phyloP scores from a whole-genome alignment of 371 early-diverging fungal genomes.

The Mucor piriformis region DNA sequence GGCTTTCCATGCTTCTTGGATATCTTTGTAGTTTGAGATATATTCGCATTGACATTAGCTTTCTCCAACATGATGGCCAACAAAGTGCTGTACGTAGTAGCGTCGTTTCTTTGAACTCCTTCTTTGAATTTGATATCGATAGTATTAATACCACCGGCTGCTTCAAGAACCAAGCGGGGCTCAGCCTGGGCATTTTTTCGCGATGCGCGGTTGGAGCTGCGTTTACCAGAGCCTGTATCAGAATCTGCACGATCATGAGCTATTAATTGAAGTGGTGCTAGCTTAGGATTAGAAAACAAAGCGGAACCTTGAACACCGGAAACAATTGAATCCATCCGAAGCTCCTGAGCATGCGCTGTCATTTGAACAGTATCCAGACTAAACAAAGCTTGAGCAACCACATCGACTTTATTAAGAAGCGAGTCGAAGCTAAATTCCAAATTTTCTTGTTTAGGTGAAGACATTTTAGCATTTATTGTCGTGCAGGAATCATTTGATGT shows the following conservation, averaged over 20 bases:
- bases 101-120: constrained; percentile 5
- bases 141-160: constrained; percentile 43
- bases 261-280: constrained; percentile 32
- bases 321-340: constrained; percentile 40
- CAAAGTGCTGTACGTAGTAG: constrained; percentile 11
- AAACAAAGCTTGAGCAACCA: constrained; percentile 46
- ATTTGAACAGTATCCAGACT: constrained; percentile 42
- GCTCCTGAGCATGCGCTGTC: constrained; percentile 51
- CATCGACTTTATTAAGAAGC: constrained; percentile 38
- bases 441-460: not conserved
- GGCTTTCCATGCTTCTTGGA: constrained; percentile 31
- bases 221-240: constrained; percentile 50
- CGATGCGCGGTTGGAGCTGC: constrained; percentile 41
- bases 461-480: not conserved
- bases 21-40: constrained; percentile 31
- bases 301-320: constrained; percentile 44
- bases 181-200: constrained; percentile 21
- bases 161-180: constrained; percentile 46
- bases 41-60: constrained; percentile 45
- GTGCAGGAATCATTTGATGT: not conserved
- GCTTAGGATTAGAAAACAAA: constrained; percentile 51
- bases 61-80: constrained; percentile 41
- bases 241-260: constrained; percentile 42
- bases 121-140: constrained; percentile 45
- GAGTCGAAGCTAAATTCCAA: constrained; percentile 28